phyloP scores from a whole-genome alignment of 108 stramenopile genomes.

The Nitzschia sp. region DNA sequence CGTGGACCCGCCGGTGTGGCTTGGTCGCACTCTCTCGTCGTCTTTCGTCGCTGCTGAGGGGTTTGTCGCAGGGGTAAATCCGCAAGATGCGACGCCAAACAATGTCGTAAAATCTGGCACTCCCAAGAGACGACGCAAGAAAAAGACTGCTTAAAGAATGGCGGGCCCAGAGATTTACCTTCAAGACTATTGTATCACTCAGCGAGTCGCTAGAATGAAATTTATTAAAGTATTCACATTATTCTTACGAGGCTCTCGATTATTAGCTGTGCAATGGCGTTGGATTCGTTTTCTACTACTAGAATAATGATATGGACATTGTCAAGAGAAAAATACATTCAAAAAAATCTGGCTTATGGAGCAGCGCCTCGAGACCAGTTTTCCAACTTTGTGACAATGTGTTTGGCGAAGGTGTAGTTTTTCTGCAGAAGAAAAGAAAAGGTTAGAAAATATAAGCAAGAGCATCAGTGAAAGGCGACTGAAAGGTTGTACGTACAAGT shows the following conservation, averaged over 20 bases:
- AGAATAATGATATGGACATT: too few relatives aligned
- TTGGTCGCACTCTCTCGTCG: not conserved
- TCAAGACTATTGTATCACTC: not conserved
- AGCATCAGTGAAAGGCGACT: not conserved
- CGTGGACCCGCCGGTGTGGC: not conserved
- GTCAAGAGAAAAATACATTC: too few relatives aligned
- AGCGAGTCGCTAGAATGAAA: too few relatives aligned
- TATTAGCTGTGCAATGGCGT: not conserved
- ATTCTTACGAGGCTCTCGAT: not conserved
- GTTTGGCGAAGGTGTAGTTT: constrained; percentile 87
- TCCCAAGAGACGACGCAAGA: not conserved
- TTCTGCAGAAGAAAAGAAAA: constrained; percentile 37
- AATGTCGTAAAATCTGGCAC: not conserved
- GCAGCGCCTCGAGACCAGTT: not conserved
- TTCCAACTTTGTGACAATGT: constrained; percentile 78
- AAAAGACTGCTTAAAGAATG: not conserved
- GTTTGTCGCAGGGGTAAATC: not conserved
- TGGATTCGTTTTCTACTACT: constrained; percentile 1
- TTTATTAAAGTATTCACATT: too few relatives aligned
- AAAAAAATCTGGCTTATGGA: too few relatives aligned
- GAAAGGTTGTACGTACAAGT: constrained; percentile 56
- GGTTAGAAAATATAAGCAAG: not conserved
- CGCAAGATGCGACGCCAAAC: not conserved
- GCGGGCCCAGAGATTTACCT: not conserved
- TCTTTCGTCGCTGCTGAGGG: not conserved